Base-by-base conservation (phyloP, 1,284 basidiomycete genomes). In the Sporisorium graminicola region DNA sequence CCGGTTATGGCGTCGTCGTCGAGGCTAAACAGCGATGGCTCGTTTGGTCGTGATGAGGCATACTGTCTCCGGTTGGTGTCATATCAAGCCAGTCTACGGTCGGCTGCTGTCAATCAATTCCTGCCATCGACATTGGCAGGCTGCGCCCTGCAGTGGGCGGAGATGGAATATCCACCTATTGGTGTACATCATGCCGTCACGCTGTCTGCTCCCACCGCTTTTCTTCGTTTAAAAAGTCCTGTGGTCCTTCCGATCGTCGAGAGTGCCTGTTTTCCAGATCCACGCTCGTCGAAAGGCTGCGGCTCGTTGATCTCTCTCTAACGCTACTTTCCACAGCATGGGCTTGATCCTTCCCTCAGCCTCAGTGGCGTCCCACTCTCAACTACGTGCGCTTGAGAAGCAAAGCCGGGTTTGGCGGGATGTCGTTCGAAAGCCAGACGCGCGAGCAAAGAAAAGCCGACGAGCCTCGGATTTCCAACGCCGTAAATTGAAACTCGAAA, bases 401-500 rank as follows among this genome's bases (percentile, higher is more conserved):
- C 37, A 40, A 40, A 18, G 37, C n/a, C 37, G 37, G 49, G 29
- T 10, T 50, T 31, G 16, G 49, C 16, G 13, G 29, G 12, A 50
- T 20, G n/a, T 43, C n/a, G 5, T 20, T 43, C 3, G n/a, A 9
- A 33, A 31, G 13, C 8, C 14, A 29, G 13, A 18, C 27, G 27
- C 46, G 47, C 47, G 46, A 16, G 27, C 16, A 29, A 50, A 6
- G 5, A 18, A 18, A 26, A 27, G 12, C n/a, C 18, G 49, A 50
- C 49, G 29, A 50, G 18, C 49, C 49, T 50, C 49, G 49, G 49
- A 50, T 33, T 50, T 31, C 49, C 49, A 50, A n/a, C 47, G 24
- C 47, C 47, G 20, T 20, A 12, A 50, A 18, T 20, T 50, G 27
- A 50, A 31, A 22, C 16, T 18, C 47, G 37, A 40, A 37, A 4